Conservation (phyloP, 257 asterid species). For the Fraxinus pennsylvanica region DNA sequence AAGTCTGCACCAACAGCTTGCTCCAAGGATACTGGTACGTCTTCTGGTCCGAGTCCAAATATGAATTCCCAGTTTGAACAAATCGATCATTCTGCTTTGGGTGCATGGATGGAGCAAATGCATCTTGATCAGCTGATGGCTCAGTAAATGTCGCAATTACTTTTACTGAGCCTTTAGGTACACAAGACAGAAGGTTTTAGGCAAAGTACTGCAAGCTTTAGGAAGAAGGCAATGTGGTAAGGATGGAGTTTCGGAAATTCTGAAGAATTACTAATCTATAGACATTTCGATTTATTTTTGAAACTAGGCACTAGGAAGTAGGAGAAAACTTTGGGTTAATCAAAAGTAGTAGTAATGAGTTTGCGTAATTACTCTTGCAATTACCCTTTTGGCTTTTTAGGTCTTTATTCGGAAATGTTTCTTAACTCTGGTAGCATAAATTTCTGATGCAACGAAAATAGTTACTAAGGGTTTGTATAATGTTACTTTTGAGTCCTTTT, state of each 20-base stretch:
- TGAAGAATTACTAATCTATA: constrained; percentile 36
- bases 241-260: constrained; percentile 31
- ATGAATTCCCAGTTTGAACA: constrained; percentile 43
- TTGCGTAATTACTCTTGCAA: background rate
- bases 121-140: constrained; percentile 73
- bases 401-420: background rate
- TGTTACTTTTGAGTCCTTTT: background rate
- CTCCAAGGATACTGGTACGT: constrained; percentile 30
- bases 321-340: background rate
- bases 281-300: constrained; percentile 28
- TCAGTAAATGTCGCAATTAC: constrained; percentile 37
- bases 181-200: constrained; percentile 28
- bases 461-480: background rate
- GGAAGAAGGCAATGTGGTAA: constrained; percentile 31
- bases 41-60: constrained; percentile 35
- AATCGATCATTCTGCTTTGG: constrained; percentile 55
- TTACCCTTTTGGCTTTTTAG: background rate
- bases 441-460: background rate
- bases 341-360: background rate
- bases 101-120: constrained; percentile 75
- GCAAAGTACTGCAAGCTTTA: constrained; percentile 31
- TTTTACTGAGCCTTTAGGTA: constrained; percentile 32
- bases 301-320: background rate
- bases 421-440: background rate
- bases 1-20: constrained; percentile 33